Evolutionary conservation across 345 rosid species (phyloP).

Genomic region (Citrus mangshanensis): DNA sequence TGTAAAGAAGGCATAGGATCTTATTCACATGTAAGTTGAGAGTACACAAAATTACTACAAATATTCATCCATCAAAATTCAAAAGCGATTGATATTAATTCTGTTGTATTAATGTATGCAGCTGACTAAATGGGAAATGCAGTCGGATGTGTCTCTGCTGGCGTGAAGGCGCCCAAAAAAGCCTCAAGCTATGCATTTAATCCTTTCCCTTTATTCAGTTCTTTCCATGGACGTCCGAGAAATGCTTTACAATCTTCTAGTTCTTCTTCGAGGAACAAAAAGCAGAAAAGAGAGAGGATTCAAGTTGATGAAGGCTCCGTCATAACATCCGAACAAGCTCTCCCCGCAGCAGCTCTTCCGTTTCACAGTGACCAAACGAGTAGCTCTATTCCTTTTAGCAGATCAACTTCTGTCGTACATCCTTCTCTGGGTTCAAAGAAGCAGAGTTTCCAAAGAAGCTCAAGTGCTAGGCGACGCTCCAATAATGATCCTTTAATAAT

Average conservation of each 20-base stretch:
- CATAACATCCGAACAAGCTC: slow-evolving; percentile 23
- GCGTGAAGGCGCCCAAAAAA: neutral
- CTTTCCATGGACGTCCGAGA: neutral
- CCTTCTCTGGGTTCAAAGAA: slow-evolving; percentile 17
- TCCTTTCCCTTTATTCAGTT: neutral
- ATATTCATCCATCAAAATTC: no score
- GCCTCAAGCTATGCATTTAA: neutral
- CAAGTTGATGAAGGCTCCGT: neutral
- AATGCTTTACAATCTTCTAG: neutral
- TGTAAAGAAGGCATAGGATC: no score
- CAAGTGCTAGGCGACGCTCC: slow-evolving; percentile 27
- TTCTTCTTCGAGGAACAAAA: slow-evolving; percentile 7
- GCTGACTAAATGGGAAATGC: slow-evolving; percentile 7
- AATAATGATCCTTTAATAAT: slow-evolving; percentile 1
- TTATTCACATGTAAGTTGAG: no score
- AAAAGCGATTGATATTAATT: no score
- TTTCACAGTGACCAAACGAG: slow-evolving; percentile 25
- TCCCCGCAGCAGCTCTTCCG: slow-evolving; percentile 33
- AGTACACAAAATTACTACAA: no score
- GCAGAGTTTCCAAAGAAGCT: slow-evolving; percentile 28
- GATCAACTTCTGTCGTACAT: slow-evolving; percentile 21
- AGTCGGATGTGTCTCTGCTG: neutral
- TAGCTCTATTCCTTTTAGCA: slow-evolving; percentile 15
- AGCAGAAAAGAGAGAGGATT: neutral
- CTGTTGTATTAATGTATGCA: neutral